Base-by-base conservation (phyloP, 169 alveolate species). In the Eimeria sp. region DNA sequence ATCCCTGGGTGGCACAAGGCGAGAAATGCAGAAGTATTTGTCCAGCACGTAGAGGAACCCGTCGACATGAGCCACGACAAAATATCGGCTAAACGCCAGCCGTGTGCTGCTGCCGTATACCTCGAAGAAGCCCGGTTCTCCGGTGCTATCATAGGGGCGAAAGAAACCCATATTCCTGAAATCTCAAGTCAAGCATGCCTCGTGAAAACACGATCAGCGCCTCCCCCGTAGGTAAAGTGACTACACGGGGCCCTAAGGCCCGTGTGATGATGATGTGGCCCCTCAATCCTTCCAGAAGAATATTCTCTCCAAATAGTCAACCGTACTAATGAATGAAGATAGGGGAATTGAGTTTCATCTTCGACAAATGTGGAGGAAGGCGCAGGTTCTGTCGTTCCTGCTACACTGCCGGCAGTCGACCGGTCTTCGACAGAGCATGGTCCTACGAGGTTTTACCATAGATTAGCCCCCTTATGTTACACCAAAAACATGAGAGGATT, bases 31-130 rank as follows among this genome's bases (percentile, higher is more conserved):
- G 51, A 86, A 86, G 70, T 86, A 86, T 43, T 86, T 86, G 78
- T 86, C 92, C 34, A 86, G 67, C 9, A 86, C 92, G 61, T 86
- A 86, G 61, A 86, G 75, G 61, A 86, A 86, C 40, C 92, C 92
- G 92, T 86, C 92, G 27, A 86, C 92, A 86, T 86, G 92, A 61
- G 92, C 76, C 78, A 86, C 92, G 63, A 86, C 78, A 20, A 86
- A 86, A 49, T 86, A 61, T 25, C 92, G 92, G 43, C 92, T 86
- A 58, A 86, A 86, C 78, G 92, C 75, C 92, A 86, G 78, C 57
- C 92, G 80, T 25, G 92, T 4, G 80, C 92, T 86, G 61, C 92
- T 86, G 63, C 82, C 92, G 78, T 86, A 86, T 20, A 86, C 92
- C 92, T 86, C 92, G 27, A 58, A 86, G 45, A 86, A 86, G 63